A percentile compares a stretch with the other conserved stretches of the same genome.
These are phyloP conservation scores for Lachancea fermentati DNA, from an alignment of 805 yeast genomes.

Conservation along the genomic window DNA sequence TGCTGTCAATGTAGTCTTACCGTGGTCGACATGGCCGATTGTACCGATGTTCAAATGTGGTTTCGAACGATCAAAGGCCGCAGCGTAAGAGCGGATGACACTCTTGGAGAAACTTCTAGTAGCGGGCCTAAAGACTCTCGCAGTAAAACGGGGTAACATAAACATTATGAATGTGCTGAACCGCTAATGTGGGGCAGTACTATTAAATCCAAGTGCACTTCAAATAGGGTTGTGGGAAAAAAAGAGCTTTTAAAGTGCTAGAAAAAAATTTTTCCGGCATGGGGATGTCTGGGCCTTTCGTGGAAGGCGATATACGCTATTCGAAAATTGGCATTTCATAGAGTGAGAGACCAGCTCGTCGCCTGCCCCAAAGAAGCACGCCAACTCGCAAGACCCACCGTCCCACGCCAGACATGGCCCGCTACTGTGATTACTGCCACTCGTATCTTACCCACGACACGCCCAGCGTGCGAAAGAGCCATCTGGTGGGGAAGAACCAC, in stretches of 20 bases:
- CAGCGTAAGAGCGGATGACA: constrained; percentile 41
- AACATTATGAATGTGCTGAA: constrained; percentile 2
- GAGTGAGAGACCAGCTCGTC: too few relatives aligned
- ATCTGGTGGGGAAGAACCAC: constrained; percentile 72
- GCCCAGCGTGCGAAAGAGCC: constrained; percentile 78
- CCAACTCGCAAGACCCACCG: too few relatives aligned
- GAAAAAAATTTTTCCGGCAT: not conserved
- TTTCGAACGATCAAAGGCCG: constrained; percentile 87
- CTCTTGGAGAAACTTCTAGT: constrained; percentile 18
- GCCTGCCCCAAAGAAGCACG: too few relatives aligned
- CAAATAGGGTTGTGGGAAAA: not conserved
- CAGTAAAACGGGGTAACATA: constrained; percentile 19
- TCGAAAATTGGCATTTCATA: not conserved
- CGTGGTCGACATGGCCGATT: constrained; percentile 98
- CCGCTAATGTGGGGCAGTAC: not conserved
- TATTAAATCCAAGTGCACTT: too few relatives aligned
- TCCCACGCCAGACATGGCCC: constrained; percentile 21
- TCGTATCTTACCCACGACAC: constrained; percentile 84
- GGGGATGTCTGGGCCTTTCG: not conserved
- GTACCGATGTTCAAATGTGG: constrained; percentile 97
- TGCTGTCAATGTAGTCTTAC: constrained; percentile 96
- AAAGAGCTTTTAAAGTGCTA: not conserved
- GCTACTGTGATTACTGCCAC: constrained; percentile 81
- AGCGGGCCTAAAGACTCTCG: constrained; percentile 7
- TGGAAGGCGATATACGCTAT: not conserved